Base-by-base conservation (phyloP, 148 eudicot genomes). In the Oxyria digyna region DNA sequence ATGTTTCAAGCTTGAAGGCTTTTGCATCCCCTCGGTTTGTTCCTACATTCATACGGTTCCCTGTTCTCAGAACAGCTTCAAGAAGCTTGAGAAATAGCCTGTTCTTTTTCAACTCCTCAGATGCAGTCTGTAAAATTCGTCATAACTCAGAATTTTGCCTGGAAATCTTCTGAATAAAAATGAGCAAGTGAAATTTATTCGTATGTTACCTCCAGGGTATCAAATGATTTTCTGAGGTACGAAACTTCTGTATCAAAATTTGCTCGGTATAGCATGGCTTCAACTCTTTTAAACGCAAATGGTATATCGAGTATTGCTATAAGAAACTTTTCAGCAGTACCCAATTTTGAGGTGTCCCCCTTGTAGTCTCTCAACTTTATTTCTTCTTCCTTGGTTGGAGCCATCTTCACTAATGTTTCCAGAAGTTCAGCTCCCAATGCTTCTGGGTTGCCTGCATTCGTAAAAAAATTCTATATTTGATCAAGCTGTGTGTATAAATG, bases 31-130 rank as follows among this genome's bases (percentile, higher is more conserved):
- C 99, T 20, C 99, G 95, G 55, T 90, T 94, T 42, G 99, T 94
- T 41, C 99, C 99, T 13, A 82, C 99, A 65, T 94, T 94, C 99
- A 94, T 94, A 63, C 99, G 86, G 76, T 94, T 94, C 45, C 99
- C 99, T 69, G 99, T 84, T 80, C 85, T 81, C 20, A 94, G 84
- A 74, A 94, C 97, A 41, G 99, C 99, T 85, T 94, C 99, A 3
- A 94, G 89, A 62, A 94, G 96, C 75, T 88, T 94, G 17, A 94
- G 89, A 81, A 94, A 91, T 69, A 85, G 82, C 50, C 93, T 85
- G 77, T 97, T 91, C 71, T 80, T 86, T 82, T 87, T 90, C 78
- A 94, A 64, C 75, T 94, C 99, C 63, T 78, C 85, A 73, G 96
- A 79, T 59, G 99, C 99, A 67, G 73, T 82, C 99, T 94, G 92